These are phyloP conservation scores for Boletus albobrunnescens DNA, from an alignment of 1,284 basidiomycete genomes.

Conservation along the genomic window DNA sequence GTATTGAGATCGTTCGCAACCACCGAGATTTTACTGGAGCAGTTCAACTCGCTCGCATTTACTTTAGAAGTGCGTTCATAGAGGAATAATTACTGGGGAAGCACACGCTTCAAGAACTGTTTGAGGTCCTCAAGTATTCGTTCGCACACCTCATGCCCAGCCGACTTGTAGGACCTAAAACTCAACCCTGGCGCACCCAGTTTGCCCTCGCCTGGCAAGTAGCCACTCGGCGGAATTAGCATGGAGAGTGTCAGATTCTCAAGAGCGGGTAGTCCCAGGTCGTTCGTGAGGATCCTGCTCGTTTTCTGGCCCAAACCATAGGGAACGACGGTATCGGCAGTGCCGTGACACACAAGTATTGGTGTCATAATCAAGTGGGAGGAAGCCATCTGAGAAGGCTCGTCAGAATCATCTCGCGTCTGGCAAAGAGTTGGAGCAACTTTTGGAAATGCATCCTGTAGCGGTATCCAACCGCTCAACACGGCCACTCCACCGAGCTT, in stretches of 20 bases:
- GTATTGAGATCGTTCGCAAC: not conserved
- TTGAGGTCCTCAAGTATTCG: slow-evolving; percentile 54
- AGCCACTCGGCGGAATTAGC: slow-evolving; percentile 20
- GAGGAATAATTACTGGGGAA: slow-evolving; percentile 31
- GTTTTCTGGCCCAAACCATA: slow-evolving; percentile 48
- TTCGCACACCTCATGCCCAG: slow-evolving; percentile 68
- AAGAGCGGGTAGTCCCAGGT: slow-evolving; percentile 45
- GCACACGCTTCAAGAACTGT: slow-evolving; percentile 54
- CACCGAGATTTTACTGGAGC: not conserved
- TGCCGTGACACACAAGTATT: slow-evolving; percentile 87
- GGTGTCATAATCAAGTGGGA: slow-evolving; percentile 59
- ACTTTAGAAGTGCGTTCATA: too few relatives aligned
- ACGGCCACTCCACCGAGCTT: slow-evolving; percentile 71
- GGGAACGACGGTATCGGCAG: slow-evolving; percentile 70
- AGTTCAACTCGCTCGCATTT: too few relatives aligned
- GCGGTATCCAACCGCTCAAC: slow-evolving; percentile 76
- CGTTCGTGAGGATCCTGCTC: slow-evolving; percentile 48
- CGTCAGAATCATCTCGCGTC: slow-evolving; percentile 5
- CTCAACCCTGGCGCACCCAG: slow-evolving; percentile 44
- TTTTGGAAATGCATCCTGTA: slow-evolving; percentile 36
- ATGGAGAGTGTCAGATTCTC: slow-evolving; percentile 27
- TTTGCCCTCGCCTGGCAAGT: slow-evolving; percentile 23
- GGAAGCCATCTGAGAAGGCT: slow-evolving; percentile 48
- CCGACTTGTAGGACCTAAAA: slow-evolving; percentile 56
- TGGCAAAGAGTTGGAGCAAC: slow-evolving; percentile 13